Evolutionary conservation across 768 basidiomycete genomes (phyloP), one percentile per base, ranked within the genome.

Genomic region (Leccinellum albellum): DNA sequence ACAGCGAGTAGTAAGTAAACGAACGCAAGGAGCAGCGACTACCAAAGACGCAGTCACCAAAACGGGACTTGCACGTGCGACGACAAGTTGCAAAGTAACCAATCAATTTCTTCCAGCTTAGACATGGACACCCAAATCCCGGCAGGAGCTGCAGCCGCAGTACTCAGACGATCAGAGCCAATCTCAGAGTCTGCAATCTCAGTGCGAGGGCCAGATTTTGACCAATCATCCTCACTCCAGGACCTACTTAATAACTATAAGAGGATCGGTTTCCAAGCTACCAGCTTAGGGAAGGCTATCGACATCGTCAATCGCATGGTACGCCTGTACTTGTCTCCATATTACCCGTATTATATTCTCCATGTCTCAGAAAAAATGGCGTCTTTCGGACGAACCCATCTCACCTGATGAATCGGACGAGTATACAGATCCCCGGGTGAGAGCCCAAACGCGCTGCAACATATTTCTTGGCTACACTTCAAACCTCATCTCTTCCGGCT

Each of bases 401-500:
- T 68, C 76, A 3, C 81, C 82, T 35, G 84, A 89, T 65, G 92
- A 93, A 68, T 73, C 83, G 1, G 88, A 91, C 29, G 80, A 88
- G 53, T 85, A 78, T 65, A 67, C 74, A 13, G 76, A 81, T 62
- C 81, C 82, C 8, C 74, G 80, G 55, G 76, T 87, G 53, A 86
- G 88, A 61, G 82, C 82, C 31, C 78, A 79, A 65, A 94, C 82
- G 46, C 86, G 86, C 58, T 97, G 86, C 75, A 88, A 86, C 61
- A 81, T 98, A 68, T 97, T 99, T 71, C 86, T 99, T 42, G 97
- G 97, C 37, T 99, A 97, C 75, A 99, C 97, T 12, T 98, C 95
- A 50, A 99, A 99, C 74, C 83, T 99, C 46, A 96, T 99, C 67
- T 98, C 97, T 2, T 98, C 97, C 9, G 97, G 97, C 10, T 78